Evolutionary conservation across 78 protist species (phyloP).

Genomic region (Planoprotostelium fungivorum): DNA sequence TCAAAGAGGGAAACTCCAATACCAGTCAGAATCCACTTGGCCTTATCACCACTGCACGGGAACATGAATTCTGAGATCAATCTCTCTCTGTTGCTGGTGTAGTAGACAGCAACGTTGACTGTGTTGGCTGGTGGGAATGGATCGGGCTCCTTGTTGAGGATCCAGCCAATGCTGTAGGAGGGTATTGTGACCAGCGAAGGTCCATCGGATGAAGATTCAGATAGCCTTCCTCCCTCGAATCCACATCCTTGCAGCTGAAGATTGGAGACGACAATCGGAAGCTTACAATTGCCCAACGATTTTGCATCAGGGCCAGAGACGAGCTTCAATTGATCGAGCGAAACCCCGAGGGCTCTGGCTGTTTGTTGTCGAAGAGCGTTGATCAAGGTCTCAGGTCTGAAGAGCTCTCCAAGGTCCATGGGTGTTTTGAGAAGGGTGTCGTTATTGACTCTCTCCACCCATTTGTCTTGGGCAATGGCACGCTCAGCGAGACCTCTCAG

Average conservation of each 20-base stretch:
- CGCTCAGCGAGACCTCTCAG: conserved; percentile 8
- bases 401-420: conserved; percentile 26
- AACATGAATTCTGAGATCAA: conserved; percentile 9
- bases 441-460: neutral
- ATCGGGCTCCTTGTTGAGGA: neutral
- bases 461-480: conserved; percentile 22
- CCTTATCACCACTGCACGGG: conserved; percentile 6
- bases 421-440: conserved; percentile 16
- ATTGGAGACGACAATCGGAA: neutral
- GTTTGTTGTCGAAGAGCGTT: too few species aligned
- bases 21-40: conserved; percentile 19
- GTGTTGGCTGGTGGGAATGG: neutral
- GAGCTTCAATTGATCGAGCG: too few species aligned
- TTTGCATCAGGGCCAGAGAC: too few species aligned
- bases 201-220: neutral
- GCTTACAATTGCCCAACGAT: neutral
- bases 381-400: conserved; percentile 68
- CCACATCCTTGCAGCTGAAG: conserved; percentile 39
- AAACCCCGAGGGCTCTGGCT: too few species aligned
- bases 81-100: neutral
- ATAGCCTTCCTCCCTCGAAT: neutral
- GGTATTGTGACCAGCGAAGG: conserved; percentile 7
- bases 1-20: conserved; percentile 10
- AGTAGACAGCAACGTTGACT: conserved; percentile 9
- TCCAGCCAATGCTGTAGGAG: neutral